These are phyloP conservation scores for Daldinia eschscholtzii DNA, from an alignment of 2,329 filamentous ascomycete genomes.

Conservation along the genomic window DNA sequence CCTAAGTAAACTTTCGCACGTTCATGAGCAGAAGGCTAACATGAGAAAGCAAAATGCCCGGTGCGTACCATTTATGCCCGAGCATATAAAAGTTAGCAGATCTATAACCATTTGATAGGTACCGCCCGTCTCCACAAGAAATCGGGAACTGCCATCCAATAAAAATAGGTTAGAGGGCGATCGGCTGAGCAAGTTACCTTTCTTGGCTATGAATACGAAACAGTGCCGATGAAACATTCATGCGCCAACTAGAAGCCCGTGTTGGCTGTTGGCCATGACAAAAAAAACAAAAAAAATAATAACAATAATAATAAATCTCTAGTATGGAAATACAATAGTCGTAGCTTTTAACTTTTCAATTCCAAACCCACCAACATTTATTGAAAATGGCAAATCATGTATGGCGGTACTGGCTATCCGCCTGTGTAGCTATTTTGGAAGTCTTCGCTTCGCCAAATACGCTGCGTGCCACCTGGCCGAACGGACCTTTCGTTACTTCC, in stretches of 20 bases:
- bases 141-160: constrained; percentile 28
- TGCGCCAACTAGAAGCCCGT: constrained; percentile 24
- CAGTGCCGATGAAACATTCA: constrained; percentile 34
- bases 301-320: not conserved
- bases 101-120: constrained; percentile 20
- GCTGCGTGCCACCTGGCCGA: constrained; percentile 54
- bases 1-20: too few relatives aligned
- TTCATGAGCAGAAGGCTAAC: not conserved
- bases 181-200: constrained; percentile 25
- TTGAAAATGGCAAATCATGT: constrained; percentile 28
- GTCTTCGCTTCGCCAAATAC: constrained; percentile 31
- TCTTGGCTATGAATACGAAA: constrained; percentile 36
- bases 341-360: constrained; percentile 22
- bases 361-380: constrained; percentile 24
- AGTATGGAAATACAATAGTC: not conserved
- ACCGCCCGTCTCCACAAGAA: constrained; percentile 20
- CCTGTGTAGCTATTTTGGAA: constrained; percentile 22
- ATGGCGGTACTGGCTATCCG: constrained; percentile 28
- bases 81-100: constrained; percentile 19
- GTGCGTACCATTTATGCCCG: too few relatives aligned
- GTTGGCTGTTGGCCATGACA: constrained; percentile 10
- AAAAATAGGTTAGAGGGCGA: constrained; percentile 17
- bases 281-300: not conserved
- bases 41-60: not conserved
- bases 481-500: constrained; percentile 58